Base-by-base conservation (phyloP, 2,329 filamentous ascomycete genomes). In the Plectosphaerella sp. region DNA sequence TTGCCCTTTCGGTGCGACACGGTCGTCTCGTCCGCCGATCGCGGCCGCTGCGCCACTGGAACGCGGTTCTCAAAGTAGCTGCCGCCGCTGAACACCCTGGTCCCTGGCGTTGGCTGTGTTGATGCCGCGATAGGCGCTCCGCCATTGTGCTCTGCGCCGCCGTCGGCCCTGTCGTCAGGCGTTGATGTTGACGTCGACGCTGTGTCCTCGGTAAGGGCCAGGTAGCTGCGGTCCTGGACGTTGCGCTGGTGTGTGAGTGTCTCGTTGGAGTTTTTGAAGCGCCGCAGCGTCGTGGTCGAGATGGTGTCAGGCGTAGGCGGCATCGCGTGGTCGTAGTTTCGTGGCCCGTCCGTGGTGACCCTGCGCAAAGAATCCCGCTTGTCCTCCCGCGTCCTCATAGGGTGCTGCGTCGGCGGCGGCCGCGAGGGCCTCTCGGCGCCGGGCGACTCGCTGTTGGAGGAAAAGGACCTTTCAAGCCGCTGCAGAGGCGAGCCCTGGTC, bases 251-350 rank as follows among this genome's bases (percentile, higher is more conserved):
- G 68, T 0, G 67, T 63, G 1, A 79, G 61, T 0, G 73, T 74
- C 43, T 83, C 79, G 50, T 75, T 72, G 0, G 79, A 82, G 47
- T 71, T 73, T 55, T 80, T 72, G 53, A 73, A 77, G 14, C 72
- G 71, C 6, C 73, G 70, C 35, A 84, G 67, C 0, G 78, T 80
- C 2, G 77, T 77, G 2, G 78, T 81, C 1, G 80, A 81, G 18
- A 83, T 78, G 0, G 81, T 84, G 57, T 84, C 80, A 0, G 81
- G 81, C 0, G 81, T 84, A 0, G 81, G 81, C 10, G 81, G 81
- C 2, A 83, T 66, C 16, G 65, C 66, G 16, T 75, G 72, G 5
- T 74, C 70, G 50, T 72, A 68, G 2, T 73, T 54, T 66, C 68
- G 37, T 52, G 69, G 61, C n/a, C 70, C 70, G 28, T 78, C 75